These are phyloP conservation scores for Chalaropsis ovoidea DNA, from an alignment of 2,329 filamentous ascomycete genomes.

Conservation along the genomic window DNA sequence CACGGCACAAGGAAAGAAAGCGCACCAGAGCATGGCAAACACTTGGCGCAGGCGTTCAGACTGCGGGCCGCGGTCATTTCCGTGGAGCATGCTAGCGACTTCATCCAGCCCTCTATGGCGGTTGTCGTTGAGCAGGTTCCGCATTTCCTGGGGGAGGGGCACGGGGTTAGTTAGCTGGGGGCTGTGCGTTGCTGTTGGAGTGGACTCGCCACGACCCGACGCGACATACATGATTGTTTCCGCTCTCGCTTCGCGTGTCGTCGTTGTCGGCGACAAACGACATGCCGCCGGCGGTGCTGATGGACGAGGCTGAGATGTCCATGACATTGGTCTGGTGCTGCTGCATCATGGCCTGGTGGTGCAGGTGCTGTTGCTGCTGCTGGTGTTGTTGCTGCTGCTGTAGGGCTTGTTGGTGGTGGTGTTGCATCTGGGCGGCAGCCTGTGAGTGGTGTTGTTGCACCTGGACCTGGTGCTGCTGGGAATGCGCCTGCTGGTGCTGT, in stretches of 20 bases:
- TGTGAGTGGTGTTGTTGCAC: slow-evolving; percentile 19
- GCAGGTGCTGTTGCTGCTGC: slow-evolving; percentile 28
- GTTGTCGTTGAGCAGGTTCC: slow-evolving; percentile 62
- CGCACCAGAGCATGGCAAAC: slow-evolving; percentile 81
- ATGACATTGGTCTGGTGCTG: slow-evolving; percentile 39
- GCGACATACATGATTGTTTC: slow-evolving; percentile 21
- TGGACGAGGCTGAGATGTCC: slow-evolving; percentile 19
- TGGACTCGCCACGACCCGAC: not conserved
- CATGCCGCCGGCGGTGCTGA: slow-evolving; percentile 15
- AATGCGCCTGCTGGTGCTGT: slow-evolving; percentile 29
- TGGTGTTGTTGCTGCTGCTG: slow-evolving; percentile 20
- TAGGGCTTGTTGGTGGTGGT: slow-evolving; percentile 19
- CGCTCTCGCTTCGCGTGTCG: slow-evolving; percentile 18
- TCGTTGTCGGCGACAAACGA: slow-evolving; percentile 22
- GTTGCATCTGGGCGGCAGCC: slow-evolving; percentile 19
- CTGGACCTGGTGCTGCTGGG: slow-evolving; percentile 18
- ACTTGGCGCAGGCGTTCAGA: slow-evolving; percentile 76
- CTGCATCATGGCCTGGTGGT: slow-evolving; percentile 35
- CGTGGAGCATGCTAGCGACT: slow-evolving; percentile 64
- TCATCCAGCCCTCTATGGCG: slow-evolving; percentile 57
- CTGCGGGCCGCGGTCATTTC: slow-evolving; percentile 68
- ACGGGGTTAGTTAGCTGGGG: slow-evolving; percentile 52
- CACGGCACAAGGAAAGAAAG: slow-evolving; percentile 22
- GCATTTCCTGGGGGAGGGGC: slow-evolving; percentile 46
- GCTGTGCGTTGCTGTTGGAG: no score